Evolutionary conservation across 306 rosid species (phyloP).

Genomic region (Astragalus glycyphyllos): DNA sequence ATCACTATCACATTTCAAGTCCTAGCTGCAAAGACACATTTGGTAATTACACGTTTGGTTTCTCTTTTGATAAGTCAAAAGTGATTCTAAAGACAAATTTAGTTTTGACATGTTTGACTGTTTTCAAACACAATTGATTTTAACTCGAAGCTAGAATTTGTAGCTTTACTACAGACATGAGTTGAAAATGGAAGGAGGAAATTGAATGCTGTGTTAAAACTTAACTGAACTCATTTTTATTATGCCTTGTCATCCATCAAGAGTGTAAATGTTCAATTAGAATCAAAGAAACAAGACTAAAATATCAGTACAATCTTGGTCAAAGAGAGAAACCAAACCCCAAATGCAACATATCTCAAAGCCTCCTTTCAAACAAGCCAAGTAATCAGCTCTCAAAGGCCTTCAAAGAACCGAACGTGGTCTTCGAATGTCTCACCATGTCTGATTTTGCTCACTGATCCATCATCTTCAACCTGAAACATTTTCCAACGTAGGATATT

Average conservation of each 20-base stretch:
- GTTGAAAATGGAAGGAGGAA: conserved; percentile 17
- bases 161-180: too few species aligned
- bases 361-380: not conserved
- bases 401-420: conserved; percentile 75
- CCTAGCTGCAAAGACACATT: too few species aligned
- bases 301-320: not conserved
- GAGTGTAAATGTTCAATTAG: conserved; percentile 1
- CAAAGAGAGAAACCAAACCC: conserved; percentile 22
- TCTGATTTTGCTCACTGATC: conserved; percentile 84
- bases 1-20: too few species aligned
- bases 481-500: not conserved
- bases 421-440: conserved; percentile 88
- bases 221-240: conserved; percentile 9
- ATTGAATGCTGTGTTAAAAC: not conserved
- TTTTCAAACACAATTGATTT: too few species aligned
- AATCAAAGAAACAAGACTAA: conserved; percentile 8
- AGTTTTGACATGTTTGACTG: too few species aligned
- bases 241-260: conserved; percentile 27
- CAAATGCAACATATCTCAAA: conserved; percentile 20
- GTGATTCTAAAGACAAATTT: too few species aligned
- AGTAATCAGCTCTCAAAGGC: conserved; percentile 63
- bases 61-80: too few species aligned
- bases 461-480: conserved; percentile 79
- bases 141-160: too few species aligned
- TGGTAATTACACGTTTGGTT: too few species aligned